These are phyloP conservation scores for Capronia americana DNA, from an alignment of 2,329 filamentous ascomycete genomes.

Conservation along the genomic window DNA sequence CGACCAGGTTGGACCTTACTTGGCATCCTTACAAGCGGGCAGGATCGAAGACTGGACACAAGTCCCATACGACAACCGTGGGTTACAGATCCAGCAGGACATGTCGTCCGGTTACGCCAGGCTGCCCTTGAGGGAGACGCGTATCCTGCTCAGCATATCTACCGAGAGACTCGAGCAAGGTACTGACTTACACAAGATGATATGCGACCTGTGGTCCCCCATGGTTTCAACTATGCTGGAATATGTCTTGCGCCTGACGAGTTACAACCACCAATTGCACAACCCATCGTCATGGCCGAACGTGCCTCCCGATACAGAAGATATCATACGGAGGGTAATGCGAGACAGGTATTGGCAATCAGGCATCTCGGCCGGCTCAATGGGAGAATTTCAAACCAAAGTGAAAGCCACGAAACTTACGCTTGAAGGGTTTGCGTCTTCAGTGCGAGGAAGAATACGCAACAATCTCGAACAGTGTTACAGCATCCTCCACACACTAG, in stretches of 20 bases:
- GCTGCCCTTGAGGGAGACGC: slow-evolving; percentile 83
- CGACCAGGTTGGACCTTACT: slow-evolving; percentile 79
- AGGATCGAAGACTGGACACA: slow-evolving; percentile 82
- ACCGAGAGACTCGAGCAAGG: slow-evolving; percentile 84
- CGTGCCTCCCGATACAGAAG: slow-evolving; percentile 75
- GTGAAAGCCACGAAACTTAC: slow-evolving; percentile 88
- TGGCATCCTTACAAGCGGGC: slow-evolving; percentile 74
- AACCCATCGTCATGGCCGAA: slow-evolving; percentile 83
- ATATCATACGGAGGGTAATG: slow-evolving; percentile 79
- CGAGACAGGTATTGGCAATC: slow-evolving; percentile 98
- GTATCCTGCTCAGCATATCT: slow-evolving; percentile 88
- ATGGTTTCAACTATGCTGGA: slow-evolving; percentile 83
- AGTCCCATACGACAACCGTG: slow-evolving; percentile 77
- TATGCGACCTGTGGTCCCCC: slow-evolving; percentile 83
- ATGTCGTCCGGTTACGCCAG: slow-evolving; percentile 72
- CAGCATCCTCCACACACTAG: slow-evolving; percentile 92
- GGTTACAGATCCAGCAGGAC: slow-evolving; percentile 76
- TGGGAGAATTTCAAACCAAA: slow-evolving; percentile 93
- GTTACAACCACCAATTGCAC: slow-evolving; percentile 88
- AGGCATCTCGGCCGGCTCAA: slow-evolving; percentile 92
- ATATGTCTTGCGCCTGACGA: slow-evolving; percentile 81
- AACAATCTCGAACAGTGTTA: slow-evolving; percentile 93
- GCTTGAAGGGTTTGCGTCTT: slow-evolving; percentile 91
- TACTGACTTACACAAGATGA: slow-evolving; percentile 74
- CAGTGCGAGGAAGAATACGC: slow-evolving; percentile 84